Evolutionary conservation across 2,329 filamentous ascomycete species (phyloP).

Genomic region (Pseudogymnoascus sp.): DNA sequence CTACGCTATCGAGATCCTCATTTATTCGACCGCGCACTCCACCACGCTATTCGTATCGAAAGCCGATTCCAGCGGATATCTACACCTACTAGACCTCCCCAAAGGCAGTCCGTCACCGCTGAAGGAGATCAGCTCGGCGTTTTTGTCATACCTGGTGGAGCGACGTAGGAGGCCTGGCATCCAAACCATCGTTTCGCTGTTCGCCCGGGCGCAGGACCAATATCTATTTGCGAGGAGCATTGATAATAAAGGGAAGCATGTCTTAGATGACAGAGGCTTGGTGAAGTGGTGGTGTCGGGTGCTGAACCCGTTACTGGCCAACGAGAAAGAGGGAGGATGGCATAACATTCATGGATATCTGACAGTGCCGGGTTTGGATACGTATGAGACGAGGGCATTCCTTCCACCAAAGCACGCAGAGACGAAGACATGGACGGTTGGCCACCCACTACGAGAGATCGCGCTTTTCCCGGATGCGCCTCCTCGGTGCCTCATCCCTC

Average conservation of each 20-base stretch:
- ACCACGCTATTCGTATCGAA: slow-evolving; percentile 94
- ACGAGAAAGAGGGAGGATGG: slow-evolving; percentile 31
- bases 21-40: slow-evolving; percentile 74
- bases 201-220: slow-evolving; percentile 85
- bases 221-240: slow-evolving; percentile 93
- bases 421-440: slow-evolving; percentile 56
- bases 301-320: slow-evolving; percentile 63
- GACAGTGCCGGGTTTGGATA: slow-evolving; percentile 79
- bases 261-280: slow-evolving; percentile 81
- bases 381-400: slow-evolving; percentile 72
- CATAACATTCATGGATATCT: slow-evolving; percentile 66
- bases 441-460: slow-evolving; percentile 62
- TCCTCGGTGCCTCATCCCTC: slow-evolving; percentile 77
- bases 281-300: slow-evolving; percentile 96
- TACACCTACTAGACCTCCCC: slow-evolving; percentile 60
- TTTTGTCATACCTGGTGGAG: slow-evolving; percentile 68
- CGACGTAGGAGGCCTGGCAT: slow-evolving; percentile 57
- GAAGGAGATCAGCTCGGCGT: slow-evolving; percentile 65
- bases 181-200: slow-evolving; percentile 76
- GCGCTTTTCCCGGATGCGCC: slow-evolving; percentile 62
- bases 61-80: slow-evolving; percentile 89
- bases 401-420: slow-evolving; percentile 51
- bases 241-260: slow-evolving; percentile 78
- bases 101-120: slow-evolving; percentile 65
- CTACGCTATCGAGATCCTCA: slow-evolving; percentile 77